Percentiles rank a stretch among this genome's conserved stretches.
phyloP scores from a whole-genome alignment of 306 rosid genomes.

The Hippophae tibetana region DNA sequence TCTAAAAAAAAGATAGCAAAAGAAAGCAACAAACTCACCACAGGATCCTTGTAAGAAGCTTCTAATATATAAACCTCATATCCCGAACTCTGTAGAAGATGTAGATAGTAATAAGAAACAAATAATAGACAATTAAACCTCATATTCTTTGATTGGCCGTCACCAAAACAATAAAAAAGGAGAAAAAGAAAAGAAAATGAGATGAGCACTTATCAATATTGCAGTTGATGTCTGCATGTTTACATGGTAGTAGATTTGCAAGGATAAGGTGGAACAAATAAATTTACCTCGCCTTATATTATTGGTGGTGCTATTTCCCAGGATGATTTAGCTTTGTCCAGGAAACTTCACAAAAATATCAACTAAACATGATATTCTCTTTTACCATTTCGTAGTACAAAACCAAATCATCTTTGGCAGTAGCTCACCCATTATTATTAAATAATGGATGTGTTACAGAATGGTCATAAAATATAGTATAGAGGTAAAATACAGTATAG shows the following conservation, averaged over 20 bases:
- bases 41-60: constrained; percentile 94
- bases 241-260: neutral
- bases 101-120: constrained; percentile 28
- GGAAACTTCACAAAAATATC: no score
- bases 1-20: no score
- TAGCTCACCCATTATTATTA: neutral
- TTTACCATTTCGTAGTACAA: no score
- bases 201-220: neutral
- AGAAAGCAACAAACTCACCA: constrained; percentile 20
- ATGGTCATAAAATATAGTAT: neutral
- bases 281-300: no score
- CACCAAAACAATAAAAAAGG: constrained; percentile 6
- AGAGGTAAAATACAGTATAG: neutral
- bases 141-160: neutral
- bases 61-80: constrained; percentile 91
- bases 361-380: no score
- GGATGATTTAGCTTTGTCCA: no score
- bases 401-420: no score
- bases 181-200: constrained; percentile 13
- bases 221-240: constrained; percentile 8
- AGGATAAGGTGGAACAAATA: neutral
- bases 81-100: constrained; percentile 73
- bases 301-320: no score
- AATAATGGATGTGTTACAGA: neutral
- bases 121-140: neutral